Percentiles rank a stretch among this genome's conserved stretches.
These are phyloP conservation scores for Hymenoscyphus albidus DNA, from an alignment of 2,329 filamentous ascomycete genomes.

Conservation along the genomic window DNA sequence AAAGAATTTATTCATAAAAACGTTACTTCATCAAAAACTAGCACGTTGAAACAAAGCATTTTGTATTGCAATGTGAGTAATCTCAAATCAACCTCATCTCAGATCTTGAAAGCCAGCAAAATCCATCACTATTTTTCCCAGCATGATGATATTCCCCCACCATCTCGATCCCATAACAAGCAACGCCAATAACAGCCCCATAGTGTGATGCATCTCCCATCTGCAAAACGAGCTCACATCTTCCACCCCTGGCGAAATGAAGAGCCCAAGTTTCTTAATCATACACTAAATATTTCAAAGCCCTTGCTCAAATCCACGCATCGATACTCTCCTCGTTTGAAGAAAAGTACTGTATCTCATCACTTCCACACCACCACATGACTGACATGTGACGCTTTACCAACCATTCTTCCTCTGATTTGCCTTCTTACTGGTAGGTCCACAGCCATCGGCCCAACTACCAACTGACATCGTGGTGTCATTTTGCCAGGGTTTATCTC, in stretches of 20 bases:
- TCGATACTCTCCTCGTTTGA: not conserved
- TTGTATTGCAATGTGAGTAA: not conserved
- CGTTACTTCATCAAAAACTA: not conserved
- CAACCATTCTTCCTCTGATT: not conserved
- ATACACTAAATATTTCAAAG: not conserved
- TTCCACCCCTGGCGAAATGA: too few species aligned
- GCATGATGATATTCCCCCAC: too few species aligned
- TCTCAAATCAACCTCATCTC: not conserved
- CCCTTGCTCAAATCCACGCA: not conserved
- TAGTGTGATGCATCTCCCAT: not conserved
- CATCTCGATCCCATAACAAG: not conserved
- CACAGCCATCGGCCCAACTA: conserved; percentile 15
- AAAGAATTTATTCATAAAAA: too few species aligned
- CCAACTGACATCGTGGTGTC: conserved; percentile 15
- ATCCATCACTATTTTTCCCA: not conserved
- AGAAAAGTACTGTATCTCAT: not conserved
- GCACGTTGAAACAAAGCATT: not conserved
- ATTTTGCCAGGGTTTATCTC: conserved; percentile 12
- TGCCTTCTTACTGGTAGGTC: not conserved
- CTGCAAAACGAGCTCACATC: not conserved
- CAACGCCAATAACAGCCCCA: not conserved
- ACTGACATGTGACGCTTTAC: not conserved
- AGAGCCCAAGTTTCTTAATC: not conserved
- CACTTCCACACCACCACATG: not conserved
- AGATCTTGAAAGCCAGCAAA: not conserved